phyloP scores from a whole-genome alignment of 139 green algal genomes.

The Chlamydomonas urium region DNA sequence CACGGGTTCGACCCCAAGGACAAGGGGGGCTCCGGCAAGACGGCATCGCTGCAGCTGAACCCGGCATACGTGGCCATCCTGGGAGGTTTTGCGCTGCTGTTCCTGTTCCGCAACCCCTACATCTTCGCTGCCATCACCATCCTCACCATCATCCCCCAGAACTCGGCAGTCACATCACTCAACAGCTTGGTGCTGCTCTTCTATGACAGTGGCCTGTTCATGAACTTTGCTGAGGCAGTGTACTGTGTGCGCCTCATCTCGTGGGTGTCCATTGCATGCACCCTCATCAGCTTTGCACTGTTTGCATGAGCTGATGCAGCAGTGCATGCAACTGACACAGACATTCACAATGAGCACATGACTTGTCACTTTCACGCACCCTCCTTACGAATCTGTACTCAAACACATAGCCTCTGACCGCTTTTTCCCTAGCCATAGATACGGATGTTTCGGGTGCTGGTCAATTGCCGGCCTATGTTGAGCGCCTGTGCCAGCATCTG shows the following conservation, averaged over 20 bases:
- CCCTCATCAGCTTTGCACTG: slow-evolving; percentile 33
- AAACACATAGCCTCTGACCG: no score
- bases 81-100: slow-evolving; percentile 26
- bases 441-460: neutral
- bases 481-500: slow-evolving; percentile 9
- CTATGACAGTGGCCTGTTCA: slow-evolving; percentile 60
- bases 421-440: slow-evolving; percentile 9
- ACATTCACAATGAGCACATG: no score
- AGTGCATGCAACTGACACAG: no score
- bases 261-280: slow-evolving; percentile 54
- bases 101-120: slow-evolving; percentile 55
- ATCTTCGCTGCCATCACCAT: slow-evolving; percentile 54
- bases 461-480: slow-evolving; percentile 10
- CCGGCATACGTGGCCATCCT: slow-evolving; percentile 26
- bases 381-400: no score
- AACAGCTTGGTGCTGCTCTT: slow-evolving; percentile 57
- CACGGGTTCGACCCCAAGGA: no score
- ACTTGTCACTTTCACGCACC: no score
- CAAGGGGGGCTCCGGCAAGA: slow-evolving; percentile 9
- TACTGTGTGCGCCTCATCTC: slow-evolving; percentile 56
- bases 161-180: slow-evolving; percentile 55
- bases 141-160: slow-evolving; percentile 54
- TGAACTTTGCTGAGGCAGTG: slow-evolving; percentile 62
- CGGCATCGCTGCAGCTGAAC: slow-evolving; percentile 28
- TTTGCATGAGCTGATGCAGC: no score